Evolutionary conservation across 805 yeast genomes (phyloP).

Genomic region (Ogataea angusta): DNA sequence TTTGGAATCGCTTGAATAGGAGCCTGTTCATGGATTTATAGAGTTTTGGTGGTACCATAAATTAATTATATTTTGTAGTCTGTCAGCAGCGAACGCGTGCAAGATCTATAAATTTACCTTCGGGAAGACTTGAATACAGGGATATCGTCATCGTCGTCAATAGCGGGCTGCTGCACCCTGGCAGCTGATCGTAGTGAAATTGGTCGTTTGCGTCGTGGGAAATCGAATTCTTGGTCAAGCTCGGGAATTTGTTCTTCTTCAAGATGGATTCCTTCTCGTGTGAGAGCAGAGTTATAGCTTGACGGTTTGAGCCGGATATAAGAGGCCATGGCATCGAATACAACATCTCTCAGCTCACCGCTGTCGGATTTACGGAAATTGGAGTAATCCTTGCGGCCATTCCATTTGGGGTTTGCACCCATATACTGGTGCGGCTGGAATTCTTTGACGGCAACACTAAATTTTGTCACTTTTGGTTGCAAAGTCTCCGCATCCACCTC

Average conservation of each 20-base stretch:
- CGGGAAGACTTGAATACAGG: constrained; percentile 30
- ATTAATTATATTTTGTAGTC: not conserved
- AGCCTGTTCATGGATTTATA: not conserved
- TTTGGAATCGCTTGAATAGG: constrained; percentile 1
- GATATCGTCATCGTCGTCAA: constrained; percentile 30
- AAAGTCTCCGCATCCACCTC: not conserved
- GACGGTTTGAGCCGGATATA: constrained; percentile 14
- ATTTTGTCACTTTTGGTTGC: constrained; percentile 12
- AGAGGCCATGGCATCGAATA: constrained; percentile 21
- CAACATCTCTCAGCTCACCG: constrained; percentile 9
- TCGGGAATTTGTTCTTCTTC: constrained; percentile 14
- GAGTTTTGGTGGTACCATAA: not conserved
- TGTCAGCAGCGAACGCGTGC: not conserved
- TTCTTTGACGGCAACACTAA: constrained; percentile 2
- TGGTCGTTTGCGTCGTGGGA: constrained; percentile 4
- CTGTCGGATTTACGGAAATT: constrained; percentile 13
- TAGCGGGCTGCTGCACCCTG: constrained; percentile 1
- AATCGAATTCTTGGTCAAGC: constrained; percentile 17
- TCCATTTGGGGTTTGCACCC: constrained; percentile 15
- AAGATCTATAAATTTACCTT: not conserved
- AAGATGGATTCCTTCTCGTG: constrained; percentile 12
- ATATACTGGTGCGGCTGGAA: constrained; percentile 5
- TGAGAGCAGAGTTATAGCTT: constrained; percentile 12
- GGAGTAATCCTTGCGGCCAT: constrained; percentile 15
- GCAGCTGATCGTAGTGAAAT: too few relatives aligned